phyloP scores from a whole-genome alignment of 2,329 filamentous ascomycete genomes.

The Colletotrichum spinosum region DNA sequence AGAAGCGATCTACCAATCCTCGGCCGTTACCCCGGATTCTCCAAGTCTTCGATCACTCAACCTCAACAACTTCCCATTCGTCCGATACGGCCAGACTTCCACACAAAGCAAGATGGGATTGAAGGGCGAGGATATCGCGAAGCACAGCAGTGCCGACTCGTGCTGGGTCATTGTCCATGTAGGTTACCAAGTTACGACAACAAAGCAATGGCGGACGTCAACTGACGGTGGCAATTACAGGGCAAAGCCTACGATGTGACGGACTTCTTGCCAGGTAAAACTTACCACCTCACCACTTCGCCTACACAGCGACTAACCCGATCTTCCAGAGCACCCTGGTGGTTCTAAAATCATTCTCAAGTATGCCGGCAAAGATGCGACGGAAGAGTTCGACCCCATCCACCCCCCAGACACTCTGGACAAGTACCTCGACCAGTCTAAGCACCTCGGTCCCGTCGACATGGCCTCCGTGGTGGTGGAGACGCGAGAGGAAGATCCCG shows the following conservation, averaged over 20 bases:
- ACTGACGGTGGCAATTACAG: conserved; percentile 48
- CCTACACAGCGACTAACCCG: background rate
- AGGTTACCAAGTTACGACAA: conserved; percentile 39
- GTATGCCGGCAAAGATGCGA: conserved; percentile 94
- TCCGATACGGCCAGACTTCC: conserved; percentile 12
- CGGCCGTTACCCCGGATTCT: conserved; percentile 30
- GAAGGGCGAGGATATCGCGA: conserved; percentile 64
- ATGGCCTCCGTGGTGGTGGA: conserved; percentile 81
- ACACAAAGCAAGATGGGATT: conserved; percentile 52
- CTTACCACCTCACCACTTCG: conserved; percentile 3
- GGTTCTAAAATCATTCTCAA: conserved; percentile 95
- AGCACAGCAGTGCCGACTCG: conserved; percentile 85
- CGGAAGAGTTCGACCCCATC: conserved; percentile 91
- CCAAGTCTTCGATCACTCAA: background rate
- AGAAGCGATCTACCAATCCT: conserved; percentile 27
- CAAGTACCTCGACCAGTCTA: conserved; percentile 84
- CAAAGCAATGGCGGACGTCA: background rate
- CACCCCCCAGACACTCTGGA: conserved; percentile 88
- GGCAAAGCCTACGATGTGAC: conserved; percentile 91
- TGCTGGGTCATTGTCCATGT: conserved; percentile 94
- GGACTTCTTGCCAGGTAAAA: conserved; percentile 80
- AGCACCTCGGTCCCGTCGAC: conserved; percentile 90
- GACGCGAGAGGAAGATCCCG: conserved; percentile 74
- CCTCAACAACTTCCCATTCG: conserved; percentile 14
- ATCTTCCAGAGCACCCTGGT: conserved; percentile 79